Percentiles rank a stretch among this genome's conserved stretches.
These are phyloP conservation scores for Porpolomopsis calyptriformis DNA, from an alignment of 768 basidiomycete species.

Conservation along the genomic window DNA sequence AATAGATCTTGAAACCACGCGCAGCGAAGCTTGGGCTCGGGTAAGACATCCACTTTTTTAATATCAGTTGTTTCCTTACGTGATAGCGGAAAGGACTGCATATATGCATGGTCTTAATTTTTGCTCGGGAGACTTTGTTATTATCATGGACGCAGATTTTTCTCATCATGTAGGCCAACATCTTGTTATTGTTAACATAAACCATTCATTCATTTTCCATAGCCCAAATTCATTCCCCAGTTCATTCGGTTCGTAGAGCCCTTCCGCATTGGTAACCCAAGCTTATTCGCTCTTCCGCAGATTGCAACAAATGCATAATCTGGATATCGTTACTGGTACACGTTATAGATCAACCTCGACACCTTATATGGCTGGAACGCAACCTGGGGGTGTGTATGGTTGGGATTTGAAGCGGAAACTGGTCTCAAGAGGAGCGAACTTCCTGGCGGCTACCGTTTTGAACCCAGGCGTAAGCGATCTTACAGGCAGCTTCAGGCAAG, in stretches of 20 bases:
- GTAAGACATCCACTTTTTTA: constrained; percentile 28
- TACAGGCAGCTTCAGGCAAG: constrained; percentile 82
- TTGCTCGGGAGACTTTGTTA: constrained; percentile 84
- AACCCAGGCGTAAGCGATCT: constrained; percentile 82
- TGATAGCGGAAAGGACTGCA: constrained; percentile 51
- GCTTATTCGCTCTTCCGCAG: constrained; percentile 26
- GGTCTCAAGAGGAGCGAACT: constrained; percentile 83
- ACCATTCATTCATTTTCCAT: constrained; percentile 6
- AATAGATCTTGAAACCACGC: constrained; percentile 71
- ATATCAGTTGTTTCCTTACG: not conserved
- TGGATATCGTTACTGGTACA: constrained; percentile 91
- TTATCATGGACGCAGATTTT: constrained; percentile 97
- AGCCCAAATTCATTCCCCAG: constrained; percentile 94
- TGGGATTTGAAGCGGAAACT: constrained; percentile 90
- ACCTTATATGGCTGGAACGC: constrained; percentile 45
- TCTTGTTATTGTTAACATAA: not conserved
- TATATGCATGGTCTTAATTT: constrained; percentile 89
- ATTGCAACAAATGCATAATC: constrained; percentile 73
- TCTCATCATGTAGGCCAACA: constrained; percentile 69
- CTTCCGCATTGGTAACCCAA: constrained; percentile 1
- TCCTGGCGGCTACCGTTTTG: constrained; percentile 76
- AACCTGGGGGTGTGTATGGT: constrained; percentile 80
- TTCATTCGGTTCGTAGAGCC: constrained; percentile 59
- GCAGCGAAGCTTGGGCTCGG: constrained; percentile 87
- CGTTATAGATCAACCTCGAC: constrained; percentile 62